Conservation (phyloP, 1,284 basidiomycete species). For the Athelia psychrophila region DNA sequence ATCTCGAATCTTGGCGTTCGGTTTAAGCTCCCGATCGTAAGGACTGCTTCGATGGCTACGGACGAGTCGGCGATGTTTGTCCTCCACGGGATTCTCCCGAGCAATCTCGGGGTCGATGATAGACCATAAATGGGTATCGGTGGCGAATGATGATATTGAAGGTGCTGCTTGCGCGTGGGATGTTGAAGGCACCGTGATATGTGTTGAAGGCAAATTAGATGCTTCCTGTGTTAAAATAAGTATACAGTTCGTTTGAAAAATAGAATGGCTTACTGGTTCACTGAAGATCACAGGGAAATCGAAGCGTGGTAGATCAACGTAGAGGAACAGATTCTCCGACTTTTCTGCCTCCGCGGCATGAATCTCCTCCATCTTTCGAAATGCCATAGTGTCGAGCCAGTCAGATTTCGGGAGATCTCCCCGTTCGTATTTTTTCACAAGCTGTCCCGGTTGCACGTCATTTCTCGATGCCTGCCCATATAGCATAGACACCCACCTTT, state of each 20-base stretch:
- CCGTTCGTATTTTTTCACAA: constrained; percentile 95
- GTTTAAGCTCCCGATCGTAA: constrained; percentile 94
- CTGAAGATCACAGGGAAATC: constrained; percentile 98
- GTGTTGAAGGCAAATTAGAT: constrained; percentile 33
- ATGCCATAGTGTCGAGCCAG: constrained; percentile 94
- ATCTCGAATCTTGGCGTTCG: constrained; percentile 93
- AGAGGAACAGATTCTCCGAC: constrained; percentile 88
- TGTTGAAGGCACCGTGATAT: constrained; percentile 23
- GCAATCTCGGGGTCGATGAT: constrained; percentile 89
- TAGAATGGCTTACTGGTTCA: constrained; percentile 60
- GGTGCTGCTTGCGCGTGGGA: constrained; percentile 42
- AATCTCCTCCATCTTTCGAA: constrained; percentile 91
- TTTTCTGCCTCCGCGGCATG: constrained; percentile 86
- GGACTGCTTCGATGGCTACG: constrained; percentile 94
- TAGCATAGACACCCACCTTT: constrained; percentile 53
- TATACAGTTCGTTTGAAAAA: constrained; percentile 13
- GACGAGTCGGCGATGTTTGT: constrained; percentile 93
- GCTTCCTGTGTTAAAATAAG: constrained; percentile 25
- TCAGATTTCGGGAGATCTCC: constrained; percentile 93
- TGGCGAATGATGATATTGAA: constrained; percentile 44
- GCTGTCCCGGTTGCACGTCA: constrained; percentile 37
- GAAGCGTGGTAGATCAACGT: constrained; percentile 95
- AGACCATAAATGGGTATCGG: constrained; percentile 80
- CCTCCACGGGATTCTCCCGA: constrained; percentile 94
- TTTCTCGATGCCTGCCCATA: not conserved